phyloP scores from a whole-genome alignment of 176 grass and related monocot species.

The Themeda triandra region DNA sequence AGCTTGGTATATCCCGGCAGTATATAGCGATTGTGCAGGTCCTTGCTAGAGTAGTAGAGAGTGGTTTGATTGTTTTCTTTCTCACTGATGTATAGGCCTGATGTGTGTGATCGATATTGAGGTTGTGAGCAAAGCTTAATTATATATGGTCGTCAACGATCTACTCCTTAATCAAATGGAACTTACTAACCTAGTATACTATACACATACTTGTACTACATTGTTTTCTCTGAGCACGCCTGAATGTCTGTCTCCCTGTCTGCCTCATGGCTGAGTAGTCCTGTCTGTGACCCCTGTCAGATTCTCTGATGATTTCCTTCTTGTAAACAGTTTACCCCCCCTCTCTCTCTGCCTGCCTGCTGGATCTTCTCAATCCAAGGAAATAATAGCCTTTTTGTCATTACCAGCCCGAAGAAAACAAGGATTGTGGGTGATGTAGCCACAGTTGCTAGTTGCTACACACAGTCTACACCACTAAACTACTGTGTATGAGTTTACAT shows the following conservation, averaged over 20 bases:
- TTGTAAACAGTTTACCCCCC: background rate
- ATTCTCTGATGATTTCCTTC: background rate
- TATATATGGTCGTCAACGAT: too few relatives aligned
- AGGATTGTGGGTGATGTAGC: background rate
- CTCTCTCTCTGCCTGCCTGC: background rate
- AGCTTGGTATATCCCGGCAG: too few relatives aligned
- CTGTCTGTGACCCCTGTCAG: background rate
- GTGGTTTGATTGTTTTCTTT: background rate
- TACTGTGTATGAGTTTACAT: background rate
- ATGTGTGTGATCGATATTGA: background rate
- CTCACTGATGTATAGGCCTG: background rate
- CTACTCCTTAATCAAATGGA: background rate
- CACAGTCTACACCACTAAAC: background rate
- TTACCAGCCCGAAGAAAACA: background rate
- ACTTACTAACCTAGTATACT: background rate
- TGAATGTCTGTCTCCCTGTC: conserved; percentile 2
- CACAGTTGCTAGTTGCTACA: background rate
- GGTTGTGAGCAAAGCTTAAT: too few relatives aligned
- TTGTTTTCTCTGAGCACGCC: background rate
- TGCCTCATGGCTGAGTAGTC: background rate
- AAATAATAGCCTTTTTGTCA: background rate
- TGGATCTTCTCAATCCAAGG: background rate
- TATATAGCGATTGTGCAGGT: too few relatives aligned
- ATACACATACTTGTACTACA: too few relatives aligned
- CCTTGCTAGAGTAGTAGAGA: background rate